Percentiles rank a stretch among this genome's conserved stretches.
Conservation (phyloP, 2,329 filamentous ascomycete species). For the Trichoderma atroviride region DNA sequence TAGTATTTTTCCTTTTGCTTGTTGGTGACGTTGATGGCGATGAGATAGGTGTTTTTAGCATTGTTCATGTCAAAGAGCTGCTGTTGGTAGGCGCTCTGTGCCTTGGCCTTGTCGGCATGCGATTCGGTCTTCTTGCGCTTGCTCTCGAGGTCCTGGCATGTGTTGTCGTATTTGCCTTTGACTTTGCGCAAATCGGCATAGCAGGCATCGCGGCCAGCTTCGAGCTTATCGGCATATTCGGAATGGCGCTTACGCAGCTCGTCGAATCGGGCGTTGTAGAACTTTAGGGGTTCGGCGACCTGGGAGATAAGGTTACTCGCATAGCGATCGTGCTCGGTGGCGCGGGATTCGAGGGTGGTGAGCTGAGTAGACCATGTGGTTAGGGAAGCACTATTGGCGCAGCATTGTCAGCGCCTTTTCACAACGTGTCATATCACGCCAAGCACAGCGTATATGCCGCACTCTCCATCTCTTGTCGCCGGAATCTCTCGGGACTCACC, state of each 20-base stretch:
- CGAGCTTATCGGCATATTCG: conserved; percentile 85
- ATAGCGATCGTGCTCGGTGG: conserved; percentile 85
- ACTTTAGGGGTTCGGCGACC: conserved; percentile 84
- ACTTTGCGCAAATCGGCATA: conserved; percentile 86
- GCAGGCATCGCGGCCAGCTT: conserved; percentile 82
- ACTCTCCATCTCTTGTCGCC: neutral
- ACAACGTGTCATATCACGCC: neutral
- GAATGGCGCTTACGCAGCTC: conserved; percentile 88
- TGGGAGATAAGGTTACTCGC: conserved; percentile 75
- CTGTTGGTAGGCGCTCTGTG: conserved; percentile 87
- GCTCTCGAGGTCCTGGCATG: conserved; percentile 92
- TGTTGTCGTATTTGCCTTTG: conserved; percentile 89
- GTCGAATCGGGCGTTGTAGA: conserved; percentile 74
- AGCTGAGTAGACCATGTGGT: conserved; percentile 97
- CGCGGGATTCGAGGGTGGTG: conserved; percentile 83
- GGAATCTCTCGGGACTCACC: conserved; percentile 47
- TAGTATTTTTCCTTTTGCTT: conserved; percentile 98
- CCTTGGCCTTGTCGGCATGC: conserved; percentile 92
- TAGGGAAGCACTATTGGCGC: conserved; percentile 71
- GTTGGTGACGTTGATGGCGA: conserved; percentile 94
- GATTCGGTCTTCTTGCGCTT: conserved; percentile 93
- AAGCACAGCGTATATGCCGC: neutral
- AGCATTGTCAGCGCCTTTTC: neutral
- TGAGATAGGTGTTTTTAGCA: conserved; percentile 96
- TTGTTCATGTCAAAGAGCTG: conserved; percentile 96